Base-by-base conservation (phyloP, 202 grass and related monocot genomes). In the Carex sylvatica region DNA sequence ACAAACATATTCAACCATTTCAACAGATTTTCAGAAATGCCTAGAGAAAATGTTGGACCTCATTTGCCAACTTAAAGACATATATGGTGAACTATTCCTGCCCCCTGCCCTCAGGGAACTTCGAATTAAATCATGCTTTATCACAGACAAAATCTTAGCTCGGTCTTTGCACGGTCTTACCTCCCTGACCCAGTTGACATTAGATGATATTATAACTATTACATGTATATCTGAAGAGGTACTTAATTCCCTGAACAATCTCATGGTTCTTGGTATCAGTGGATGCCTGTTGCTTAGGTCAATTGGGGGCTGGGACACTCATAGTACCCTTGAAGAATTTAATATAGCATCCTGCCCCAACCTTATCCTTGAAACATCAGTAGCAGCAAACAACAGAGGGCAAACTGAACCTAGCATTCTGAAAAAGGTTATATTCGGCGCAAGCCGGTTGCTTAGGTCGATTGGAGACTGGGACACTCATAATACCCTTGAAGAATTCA, bases 121-220 rank as follows among this genome's bases (percentile, higher is more conserved):
- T 61, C 13, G 8, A 56, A 79, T 79, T 33, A 14, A 20, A 60
- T 79, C 75, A 61, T 79, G 75, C 53, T 56, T 61, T 3, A n/a
- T 79, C 26, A 79, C 75, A 61, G 56, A 79, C 1, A 79, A 22
- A 20, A 42, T 79, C 53, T 35, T 26, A 26, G 1, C 0, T 0
- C 8, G 5, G 12, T 54, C 53, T n/a, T 60, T 78, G 22, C 53
- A 79, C 2, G 33, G 19, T 36, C 30, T 79, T 23, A 61, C 53
- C 53, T 79, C 15, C 54, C 33, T 79, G 46, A 79, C 53, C n/a
- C 75, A 79, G 4, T 14, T 79, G 51, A 61, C 8, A 40, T 61
- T 79, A 61, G 18, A 60, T 15, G 75, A 79, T 61, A 79, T 79
- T 11, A 61, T 79, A 73, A 73, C 70, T 7, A 73, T 73, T 1